Percentiles rank a stretch among this genome's conserved stretches.
Evolutionary conservation across 1,139 yeast species (phyloP).

Genomic region (Geotrichum carabidarum): DNA sequence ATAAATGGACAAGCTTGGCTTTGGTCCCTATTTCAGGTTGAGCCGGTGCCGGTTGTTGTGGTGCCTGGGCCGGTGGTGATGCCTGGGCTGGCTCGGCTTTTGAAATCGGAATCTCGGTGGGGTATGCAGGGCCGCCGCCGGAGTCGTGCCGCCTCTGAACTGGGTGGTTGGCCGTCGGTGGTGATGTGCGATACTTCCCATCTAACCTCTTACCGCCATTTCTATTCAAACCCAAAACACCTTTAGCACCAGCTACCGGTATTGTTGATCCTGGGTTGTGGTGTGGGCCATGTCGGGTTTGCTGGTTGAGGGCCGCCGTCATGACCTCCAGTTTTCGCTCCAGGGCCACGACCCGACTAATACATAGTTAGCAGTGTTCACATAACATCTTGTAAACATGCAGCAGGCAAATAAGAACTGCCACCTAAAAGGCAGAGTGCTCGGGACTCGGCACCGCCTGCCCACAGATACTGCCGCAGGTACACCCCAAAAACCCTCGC

Average conservation of each 20-base stretch:
- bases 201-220: too few relatives aligned
- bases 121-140: neutral
- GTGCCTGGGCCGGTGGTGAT: neutral
- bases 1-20: slow-evolving; percentile 28
- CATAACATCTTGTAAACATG: too few relatives aligned
- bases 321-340: slow-evolving; percentile 37
- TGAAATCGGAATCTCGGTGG: too few relatives aligned
- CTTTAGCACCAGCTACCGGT: too few relatives aligned
- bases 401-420: too few relatives aligned
- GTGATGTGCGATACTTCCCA: too few relatives aligned
- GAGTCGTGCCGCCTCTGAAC: neutral
- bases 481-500: too few relatives aligned
- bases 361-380: neutral
- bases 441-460: neutral
- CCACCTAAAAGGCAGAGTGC: too few relatives aligned
- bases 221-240: too few relatives aligned
- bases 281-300: slow-evolving; percentile 5
- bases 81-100: neutral
- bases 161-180: neutral
- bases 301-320: slow-evolving; percentile 25
- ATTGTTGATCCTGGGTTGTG: neutral
- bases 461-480: neutral
- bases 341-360: slow-evolving; percentile 35
- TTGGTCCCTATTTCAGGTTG: neutral
- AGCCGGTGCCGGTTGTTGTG: neutral